A percentile compares a stretch with the other conserved stretches of the same genome.
phyloP scores from a whole-genome alignment of 345 rosid species.

The Melaleuca alternifolia region DNA sequence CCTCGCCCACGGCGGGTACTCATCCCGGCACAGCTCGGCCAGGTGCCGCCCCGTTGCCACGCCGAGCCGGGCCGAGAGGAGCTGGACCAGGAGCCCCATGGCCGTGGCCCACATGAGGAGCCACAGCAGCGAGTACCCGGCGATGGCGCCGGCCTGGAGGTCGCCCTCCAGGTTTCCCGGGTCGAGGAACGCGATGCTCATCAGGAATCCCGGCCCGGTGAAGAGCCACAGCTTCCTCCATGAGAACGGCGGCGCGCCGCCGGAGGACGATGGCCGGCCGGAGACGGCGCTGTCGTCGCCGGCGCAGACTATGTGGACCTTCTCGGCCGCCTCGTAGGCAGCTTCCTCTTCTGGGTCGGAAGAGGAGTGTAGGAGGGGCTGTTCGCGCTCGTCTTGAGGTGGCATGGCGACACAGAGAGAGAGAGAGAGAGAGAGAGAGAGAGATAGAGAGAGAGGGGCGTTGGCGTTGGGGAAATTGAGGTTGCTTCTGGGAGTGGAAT shows the following conservation, averaged over 20 bases:
- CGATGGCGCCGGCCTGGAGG: slow-evolving; percentile 91
- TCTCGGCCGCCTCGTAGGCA: slow-evolving; percentile 69
- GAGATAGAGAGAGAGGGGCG: not conserved
- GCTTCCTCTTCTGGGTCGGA: slow-evolving; percentile 28
- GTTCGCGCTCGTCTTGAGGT: slow-evolving; percentile 4
- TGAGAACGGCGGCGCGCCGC: slow-evolving; percentile 59
- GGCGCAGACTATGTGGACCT: slow-evolving; percentile 48
- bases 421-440: not conserved
- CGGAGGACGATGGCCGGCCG: slow-evolving; percentile 19
- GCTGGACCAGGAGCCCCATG: slow-evolving; percentile 86
- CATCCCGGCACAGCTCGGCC: slow-evolving; percentile 88
- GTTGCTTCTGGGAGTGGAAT: not conserved
- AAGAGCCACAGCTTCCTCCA: slow-evolving; percentile 91
- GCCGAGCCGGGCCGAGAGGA: slow-evolving; percentile 78
- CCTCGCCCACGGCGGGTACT: slow-evolving; percentile 83
- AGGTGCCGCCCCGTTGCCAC: slow-evolving; percentile 88
- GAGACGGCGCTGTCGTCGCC: slow-evolving; percentile 20
- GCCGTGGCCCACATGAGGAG: slow-evolving; percentile 92
- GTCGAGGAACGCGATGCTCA: slow-evolving; percentile 94
- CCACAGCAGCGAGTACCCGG: slow-evolving; percentile 91
- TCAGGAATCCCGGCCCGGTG: slow-evolving; percentile 88
- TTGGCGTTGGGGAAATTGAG: not conserved
- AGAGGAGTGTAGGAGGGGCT: slow-evolving; percentile 18
- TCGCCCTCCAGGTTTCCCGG: slow-evolving; percentile 96
- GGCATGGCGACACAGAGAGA: not conserved